These are phyloP conservation scores for Colletotrichum chrysophilum DNA, from an alignment of 2,329 filamentous ascomycete species.

Conservation along the genomic window DNA sequence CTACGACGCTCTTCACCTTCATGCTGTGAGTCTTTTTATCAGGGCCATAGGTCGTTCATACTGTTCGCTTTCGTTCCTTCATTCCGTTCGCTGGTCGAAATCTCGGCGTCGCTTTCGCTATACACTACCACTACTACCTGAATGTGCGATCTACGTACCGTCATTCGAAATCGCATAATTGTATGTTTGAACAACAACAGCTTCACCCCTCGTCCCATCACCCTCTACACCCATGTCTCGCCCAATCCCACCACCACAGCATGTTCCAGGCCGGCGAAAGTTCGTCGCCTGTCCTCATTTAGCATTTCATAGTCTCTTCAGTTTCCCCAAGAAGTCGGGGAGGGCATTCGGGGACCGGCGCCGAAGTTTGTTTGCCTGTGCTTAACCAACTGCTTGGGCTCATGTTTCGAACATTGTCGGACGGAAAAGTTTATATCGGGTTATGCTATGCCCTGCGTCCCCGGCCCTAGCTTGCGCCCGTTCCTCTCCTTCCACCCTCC, in stretches of 20 bases:
- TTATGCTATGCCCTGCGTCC: conserved; percentile 12
- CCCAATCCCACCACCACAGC: background rate
- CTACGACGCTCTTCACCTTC: conserved; percentile 38
- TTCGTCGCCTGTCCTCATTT: conserved; percentile 3
- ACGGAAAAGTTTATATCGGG: conserved; percentile 18
- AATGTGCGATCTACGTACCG: background rate
- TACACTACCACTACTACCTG: background rate
- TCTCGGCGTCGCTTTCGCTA: conserved; percentile 5
- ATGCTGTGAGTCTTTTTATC: conserved; percentile 60
- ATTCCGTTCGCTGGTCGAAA: conserved; percentile 19
- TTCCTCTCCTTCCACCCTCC: conserved; percentile 6
- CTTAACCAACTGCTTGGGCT: conserved; percentile 16
- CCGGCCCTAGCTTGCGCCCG: conserved; percentile 13
- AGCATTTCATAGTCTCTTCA: background rate
- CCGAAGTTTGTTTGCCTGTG: conserved; percentile 15
- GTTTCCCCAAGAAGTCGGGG: background rate
- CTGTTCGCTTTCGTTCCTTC: conserved; percentile 23
- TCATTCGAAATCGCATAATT: conserved; percentile 8
- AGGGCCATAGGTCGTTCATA: conserved; percentile 25
- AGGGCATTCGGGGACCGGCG: conserved; percentile 9
- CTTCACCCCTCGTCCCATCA: conserved; percentile 4
- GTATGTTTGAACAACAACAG: conserved; percentile 12
- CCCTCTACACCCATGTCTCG: background rate
- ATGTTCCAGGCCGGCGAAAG: conserved; percentile 4
- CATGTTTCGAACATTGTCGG: conserved; percentile 19